Evolutionary conservation across 768 basidiomycete species (phyloP).

Genomic region (Favolaschia claudopus): DNA sequence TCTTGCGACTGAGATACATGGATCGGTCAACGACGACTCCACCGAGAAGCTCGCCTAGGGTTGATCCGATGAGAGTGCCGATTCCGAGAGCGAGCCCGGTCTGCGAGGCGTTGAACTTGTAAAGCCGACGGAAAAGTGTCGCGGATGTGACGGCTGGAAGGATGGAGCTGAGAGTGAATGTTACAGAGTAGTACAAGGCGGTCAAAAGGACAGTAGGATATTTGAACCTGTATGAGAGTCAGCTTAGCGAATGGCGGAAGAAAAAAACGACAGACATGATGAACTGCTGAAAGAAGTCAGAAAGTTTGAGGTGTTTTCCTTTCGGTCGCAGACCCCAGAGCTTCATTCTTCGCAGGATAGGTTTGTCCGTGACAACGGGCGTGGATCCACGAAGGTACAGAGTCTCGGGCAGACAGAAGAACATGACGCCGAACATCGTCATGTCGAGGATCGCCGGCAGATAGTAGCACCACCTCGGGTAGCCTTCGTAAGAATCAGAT

Average conservation of each 20-base stretch:
- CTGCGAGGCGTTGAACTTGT: conserved; percentile 11
- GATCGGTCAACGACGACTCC: conserved; percentile 19
- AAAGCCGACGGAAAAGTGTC: conserved; percentile 18
- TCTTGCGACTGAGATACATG: conserved; percentile 16
- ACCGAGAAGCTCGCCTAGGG: conserved; percentile 18
- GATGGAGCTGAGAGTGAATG: conserved; percentile 20
- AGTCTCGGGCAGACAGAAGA: conserved; percentile 52
- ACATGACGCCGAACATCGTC: conserved; percentile 42
- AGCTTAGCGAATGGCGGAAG: neutral
- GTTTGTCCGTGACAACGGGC: conserved; percentile 15
- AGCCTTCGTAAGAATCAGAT: too few relatives aligned
- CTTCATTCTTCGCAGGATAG: conserved; percentile 19
- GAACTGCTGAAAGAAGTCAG: conserved; percentile 15
- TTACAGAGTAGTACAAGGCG: conserved; percentile 15
- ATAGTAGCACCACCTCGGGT: conserved; percentile 50
- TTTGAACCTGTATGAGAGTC: conserved; percentile 6
- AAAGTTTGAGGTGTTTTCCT: conserved; percentile 13
- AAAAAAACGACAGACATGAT: conserved; percentile 14
- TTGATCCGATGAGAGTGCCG: conserved; percentile 17
- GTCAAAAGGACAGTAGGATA: conserved; percentile 21
- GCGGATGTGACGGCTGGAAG: conserved; percentile 22
- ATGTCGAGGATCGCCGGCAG: conserved; percentile 52
- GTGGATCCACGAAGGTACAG: conserved; percentile 31
- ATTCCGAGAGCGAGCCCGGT: conserved; percentile 16
- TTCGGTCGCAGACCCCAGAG: conserved; percentile 17